Percentiles rank a stretch among this genome's conserved stretches.
Evolutionary conservation across 2,329 filamentous ascomycete genomes (phyloP).

Genomic region (Lasiodiplodia gonubiensis): DNA sequence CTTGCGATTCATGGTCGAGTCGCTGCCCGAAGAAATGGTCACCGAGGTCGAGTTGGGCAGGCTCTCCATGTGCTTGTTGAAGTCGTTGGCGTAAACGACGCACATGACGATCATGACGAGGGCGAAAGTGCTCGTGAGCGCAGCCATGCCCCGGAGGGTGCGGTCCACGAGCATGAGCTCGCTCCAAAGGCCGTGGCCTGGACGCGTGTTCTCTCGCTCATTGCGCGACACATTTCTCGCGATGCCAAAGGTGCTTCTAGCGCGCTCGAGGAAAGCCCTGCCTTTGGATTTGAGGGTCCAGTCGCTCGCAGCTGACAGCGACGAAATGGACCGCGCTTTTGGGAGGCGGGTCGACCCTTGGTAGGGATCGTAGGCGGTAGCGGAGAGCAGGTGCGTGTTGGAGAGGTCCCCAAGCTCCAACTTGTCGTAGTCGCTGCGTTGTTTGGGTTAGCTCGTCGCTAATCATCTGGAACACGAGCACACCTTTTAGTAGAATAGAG

Average conservation of each 20-base stretch:
- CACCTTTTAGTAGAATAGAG: not conserved
- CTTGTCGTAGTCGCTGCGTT: constrained; percentile 13
- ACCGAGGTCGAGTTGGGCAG: constrained; percentile 13
- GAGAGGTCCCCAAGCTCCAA: constrained; percentile 22
- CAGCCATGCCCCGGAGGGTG: constrained; percentile 38
- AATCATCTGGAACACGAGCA: not conserved
- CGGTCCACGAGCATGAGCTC: constrained; percentile 41
- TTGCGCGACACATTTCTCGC: constrained; percentile 14
- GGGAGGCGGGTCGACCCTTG: not conserved
- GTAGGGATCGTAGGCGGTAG: constrained; percentile 11
- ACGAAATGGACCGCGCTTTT: constrained; percentile 2
- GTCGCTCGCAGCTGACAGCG: not conserved
- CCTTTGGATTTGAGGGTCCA: constrained; percentile 1
- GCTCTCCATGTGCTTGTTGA: not conserved
- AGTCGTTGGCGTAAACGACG: constrained; percentile 1
- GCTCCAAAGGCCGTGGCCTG: constrained; percentile 36
- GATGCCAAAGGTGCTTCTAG: constrained; percentile 14
- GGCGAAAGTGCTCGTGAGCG: constrained; percentile 32
- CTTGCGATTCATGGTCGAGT: constrained; percentile 6
- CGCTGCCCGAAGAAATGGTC: not conserved
- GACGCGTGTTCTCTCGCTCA: constrained; percentile 21
- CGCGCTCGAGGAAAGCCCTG: constrained; percentile 13
- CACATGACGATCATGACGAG: constrained; percentile 32
- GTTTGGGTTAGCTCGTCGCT: not conserved
- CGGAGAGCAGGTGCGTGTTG: not conserved